Base-by-base conservation (phyloP, 78 protist species). In the Tieghemostelium lacteum region DNA sequence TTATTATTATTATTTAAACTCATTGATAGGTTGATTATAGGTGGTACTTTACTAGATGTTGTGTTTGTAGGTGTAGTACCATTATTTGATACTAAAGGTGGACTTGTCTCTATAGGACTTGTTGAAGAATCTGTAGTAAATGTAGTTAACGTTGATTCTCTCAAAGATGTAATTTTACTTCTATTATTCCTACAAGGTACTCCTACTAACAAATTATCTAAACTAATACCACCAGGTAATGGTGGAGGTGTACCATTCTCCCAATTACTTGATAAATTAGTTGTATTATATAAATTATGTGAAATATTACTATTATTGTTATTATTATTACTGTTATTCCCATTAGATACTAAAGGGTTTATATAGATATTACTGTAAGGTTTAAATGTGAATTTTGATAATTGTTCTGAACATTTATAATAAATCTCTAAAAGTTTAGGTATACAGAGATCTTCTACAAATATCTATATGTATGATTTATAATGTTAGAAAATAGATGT, bases 361-460 rank as follows among this genome's bases (percentile, higher is more conserved):
- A 71, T 50, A 33, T 71, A 57, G 4, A 71, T 71, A 10, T 34
- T 29, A 19, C 45, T 45, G 31, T 71, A 60, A 50, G n/a, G 37
- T 71, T 71, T 45, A 71, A 71, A 71, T 8, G 45, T 52, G 22
- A 71, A 54, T 20, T 83, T 52, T 70, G 91, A 29, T 20, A 83
- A 45, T 39, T 67, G 31, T 17, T 69, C 20, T 31, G 91, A 70
- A 26, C 91, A 73, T 45, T 69, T 83, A 69, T 83, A 69, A 60
- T 69, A 83, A 10, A 83, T 83, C 31, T 83, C 91, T 31, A 83
- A 60, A 29, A 83, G 24, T 58, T 70, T 83, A 22, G 91, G 76
- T 40, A 83, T 83, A 60, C 78, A 83, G 26, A 83, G 31, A 83
- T 83, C 91, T 45, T 83, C 91, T 58, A 83, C 58, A 45, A 83